phyloP scores from a whole-genome alignment of 441 rosid species.

The Aleurites moluccanus region DNA sequence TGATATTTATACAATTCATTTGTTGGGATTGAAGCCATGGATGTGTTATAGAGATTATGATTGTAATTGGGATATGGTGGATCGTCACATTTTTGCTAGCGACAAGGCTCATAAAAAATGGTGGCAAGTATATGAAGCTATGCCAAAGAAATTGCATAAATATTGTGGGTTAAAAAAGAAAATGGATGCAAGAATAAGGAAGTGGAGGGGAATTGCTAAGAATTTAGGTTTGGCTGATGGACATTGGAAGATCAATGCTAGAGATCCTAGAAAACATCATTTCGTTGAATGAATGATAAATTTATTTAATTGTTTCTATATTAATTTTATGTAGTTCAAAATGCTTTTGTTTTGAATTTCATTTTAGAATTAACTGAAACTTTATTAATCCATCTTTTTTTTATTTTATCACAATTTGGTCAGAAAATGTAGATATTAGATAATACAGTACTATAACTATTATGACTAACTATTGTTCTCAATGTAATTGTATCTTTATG shows the following conservation, averaged over 20 bases:
- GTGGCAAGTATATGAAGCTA: constrained; percentile 67
- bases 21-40: constrained; percentile 87
- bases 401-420: too few species aligned
- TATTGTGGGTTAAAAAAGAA: constrained; percentile 49
- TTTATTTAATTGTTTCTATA: too few species aligned
- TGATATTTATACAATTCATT: constrained; percentile 51
- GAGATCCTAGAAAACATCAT: constrained; percentile 48
- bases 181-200: constrained; percentile 43
- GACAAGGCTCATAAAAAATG: constrained; percentile 57
- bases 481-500: too few species aligned
- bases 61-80: constrained; percentile 72
- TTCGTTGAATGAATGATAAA: constrained; percentile 8
- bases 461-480: too few species aligned
- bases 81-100: constrained; percentile 48
- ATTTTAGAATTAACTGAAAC: too few species aligned
- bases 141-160: constrained; percentile 51
- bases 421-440: too few species aligned
- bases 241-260: constrained; percentile 56
- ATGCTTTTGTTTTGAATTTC: too few species aligned
- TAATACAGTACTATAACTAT: too few species aligned
- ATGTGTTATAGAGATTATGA: constrained; percentile 78
- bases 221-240: constrained; percentile 35
- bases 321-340: too few species aligned
- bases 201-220: constrained; percentile 53
- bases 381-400: neutral